phyloP scores from a whole-genome alignment of 495 filamentous ascomycete species.

The Usnea hakonensis region DNA sequence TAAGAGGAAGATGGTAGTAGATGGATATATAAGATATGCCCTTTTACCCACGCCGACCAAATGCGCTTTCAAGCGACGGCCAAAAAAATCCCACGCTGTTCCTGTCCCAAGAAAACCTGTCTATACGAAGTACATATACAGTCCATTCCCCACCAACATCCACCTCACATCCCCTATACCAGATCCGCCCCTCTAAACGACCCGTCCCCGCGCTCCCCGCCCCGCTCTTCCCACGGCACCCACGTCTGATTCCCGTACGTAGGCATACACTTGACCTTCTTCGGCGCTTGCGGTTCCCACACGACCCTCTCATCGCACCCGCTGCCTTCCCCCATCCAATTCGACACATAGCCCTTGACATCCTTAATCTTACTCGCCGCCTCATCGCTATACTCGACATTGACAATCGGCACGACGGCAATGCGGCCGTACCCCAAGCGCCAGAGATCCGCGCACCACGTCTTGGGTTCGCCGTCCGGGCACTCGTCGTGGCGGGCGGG shows the following conservation, averaged over 20 bases:
- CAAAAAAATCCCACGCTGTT: background rate
- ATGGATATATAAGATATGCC: background rate
- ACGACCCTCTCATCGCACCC: background rate
- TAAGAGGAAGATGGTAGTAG: background rate
- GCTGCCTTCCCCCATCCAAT: conserved; percentile 19
- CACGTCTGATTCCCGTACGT: background rate
- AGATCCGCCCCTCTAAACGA: background rate
- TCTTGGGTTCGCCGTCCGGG: background rate
- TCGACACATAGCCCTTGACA: conserved; percentile 34
- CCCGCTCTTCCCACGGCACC: background rate
- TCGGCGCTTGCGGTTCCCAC: background rate
- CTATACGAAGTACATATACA: background rate
- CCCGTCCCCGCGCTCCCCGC: background rate
- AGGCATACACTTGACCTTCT: background rate
- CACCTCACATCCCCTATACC: background rate
- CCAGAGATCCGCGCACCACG: background rate
- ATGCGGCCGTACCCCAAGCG: background rate
- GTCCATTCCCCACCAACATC: background rate
- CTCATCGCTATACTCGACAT: conserved; percentile 39
- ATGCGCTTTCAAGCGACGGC: background rate
- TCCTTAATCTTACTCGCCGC: conserved; percentile 33
- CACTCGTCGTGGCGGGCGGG: background rate
- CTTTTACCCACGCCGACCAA: background rate
- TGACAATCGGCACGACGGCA: conserved; percentile 23
- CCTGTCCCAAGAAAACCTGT: no score